Conservation (phyloP, 2,329 filamentous ascomycete species). For the Aureobasidium sp. region DNA sequence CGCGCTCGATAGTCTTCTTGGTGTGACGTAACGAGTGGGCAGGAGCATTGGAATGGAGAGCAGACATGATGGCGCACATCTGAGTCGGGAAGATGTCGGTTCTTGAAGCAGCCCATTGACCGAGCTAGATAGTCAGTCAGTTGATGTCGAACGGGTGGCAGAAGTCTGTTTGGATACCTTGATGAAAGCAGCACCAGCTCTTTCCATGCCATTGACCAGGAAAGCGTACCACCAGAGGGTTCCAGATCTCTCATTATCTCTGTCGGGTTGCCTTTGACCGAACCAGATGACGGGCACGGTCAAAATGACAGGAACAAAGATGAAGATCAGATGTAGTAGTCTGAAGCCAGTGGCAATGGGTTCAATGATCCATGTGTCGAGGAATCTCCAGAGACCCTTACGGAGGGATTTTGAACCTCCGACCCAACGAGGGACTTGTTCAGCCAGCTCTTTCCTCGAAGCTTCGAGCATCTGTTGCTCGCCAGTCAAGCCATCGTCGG, state of each 20-base stretch:
- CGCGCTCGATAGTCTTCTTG: conserved; percentile 68
- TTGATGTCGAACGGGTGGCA: too few species aligned
- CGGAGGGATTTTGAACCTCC: conserved; percentile 52
- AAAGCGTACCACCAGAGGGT: conserved; percentile 94
- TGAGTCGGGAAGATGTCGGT: conserved; percentile 93
- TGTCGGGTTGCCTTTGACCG: conserved; percentile 55
- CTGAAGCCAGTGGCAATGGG: conserved; percentile 78
- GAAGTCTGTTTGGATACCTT: conserved; percentile 52
- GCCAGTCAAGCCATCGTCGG: conserved; percentile 54
- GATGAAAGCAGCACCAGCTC: conserved; percentile 91
- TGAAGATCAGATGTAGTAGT: conserved; percentile 78
- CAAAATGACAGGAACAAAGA: conserved; percentile 85
- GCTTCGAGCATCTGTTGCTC: conserved; percentile 82
- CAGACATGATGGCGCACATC: conserved; percentile 89
- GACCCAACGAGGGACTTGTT: conserved; percentile 57
- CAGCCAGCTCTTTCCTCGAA: conserved; percentile 70
- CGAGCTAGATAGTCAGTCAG: conserved; percentile 53
- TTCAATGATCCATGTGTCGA: conserved; percentile 70
- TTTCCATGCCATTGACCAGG: conserved; percentile 82
- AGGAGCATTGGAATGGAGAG: conserved; percentile 87
- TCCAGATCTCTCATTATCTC: conserved; percentile 69
- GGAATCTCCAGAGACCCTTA: conserved; percentile 55
- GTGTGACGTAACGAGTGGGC: conserved; percentile 80
- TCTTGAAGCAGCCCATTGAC: conserved; percentile 95
- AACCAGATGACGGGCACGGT: conserved; percentile 76